Percentiles rank a stretch among this genome's conserved stretches.
These are phyloP conservation scores for Kappamyces sp. DNA, from an alignment of 192 early-diverging fungal species.

Conservation along the genomic window DNA sequence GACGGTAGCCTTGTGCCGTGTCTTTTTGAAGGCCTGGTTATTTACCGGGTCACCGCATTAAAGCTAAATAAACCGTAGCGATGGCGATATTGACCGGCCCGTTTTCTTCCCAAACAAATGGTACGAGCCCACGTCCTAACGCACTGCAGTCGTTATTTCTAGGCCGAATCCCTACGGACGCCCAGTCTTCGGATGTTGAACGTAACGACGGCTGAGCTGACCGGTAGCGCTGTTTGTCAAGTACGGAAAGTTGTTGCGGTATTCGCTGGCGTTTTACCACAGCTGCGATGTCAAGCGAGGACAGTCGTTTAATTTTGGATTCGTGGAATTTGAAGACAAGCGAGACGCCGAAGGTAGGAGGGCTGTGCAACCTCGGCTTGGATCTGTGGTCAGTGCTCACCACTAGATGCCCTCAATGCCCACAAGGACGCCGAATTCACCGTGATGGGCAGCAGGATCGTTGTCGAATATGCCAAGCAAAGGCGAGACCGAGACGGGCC, in stretches of 20 bases:
- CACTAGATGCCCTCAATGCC: conserved; percentile 1
- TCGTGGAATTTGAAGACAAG: conserved; percentile 44
- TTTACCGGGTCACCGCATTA: too few relatives aligned
- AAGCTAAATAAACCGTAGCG: too few relatives aligned
- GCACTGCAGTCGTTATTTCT: conserved; percentile 15
- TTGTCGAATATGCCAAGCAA: conserved; percentile 32
- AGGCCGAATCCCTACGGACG: conserved; percentile 16
- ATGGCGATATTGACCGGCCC: neutral
- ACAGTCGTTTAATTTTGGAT: conserved; percentile 40
- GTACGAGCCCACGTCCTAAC: too few relatives aligned
- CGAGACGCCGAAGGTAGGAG: conserved; percentile 43
- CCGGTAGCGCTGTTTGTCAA: conserved; percentile 44
- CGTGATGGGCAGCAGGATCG: conserved; percentile 18
- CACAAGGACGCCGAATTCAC: conserved; percentile 3
- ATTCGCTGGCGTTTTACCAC: conserved; percentile 1
- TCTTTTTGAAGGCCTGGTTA: too few relatives aligned
- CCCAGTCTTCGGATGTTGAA: conserved; percentile 34
- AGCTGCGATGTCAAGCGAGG: conserved; percentile 36
- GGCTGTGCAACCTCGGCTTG: too few relatives aligned
- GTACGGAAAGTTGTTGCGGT: conserved; percentile 39
- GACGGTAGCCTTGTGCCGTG: too few relatives aligned
- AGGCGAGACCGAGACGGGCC: conserved; percentile 18
- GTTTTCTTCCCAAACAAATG: conserved; percentile 8
- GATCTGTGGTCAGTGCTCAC: conserved; percentile 16
- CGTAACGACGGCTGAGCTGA: too few relatives aligned